phyloP scores from a whole-genome alignment of 805 yeast species.

The Saccharomyces eubayanus region DNA sequence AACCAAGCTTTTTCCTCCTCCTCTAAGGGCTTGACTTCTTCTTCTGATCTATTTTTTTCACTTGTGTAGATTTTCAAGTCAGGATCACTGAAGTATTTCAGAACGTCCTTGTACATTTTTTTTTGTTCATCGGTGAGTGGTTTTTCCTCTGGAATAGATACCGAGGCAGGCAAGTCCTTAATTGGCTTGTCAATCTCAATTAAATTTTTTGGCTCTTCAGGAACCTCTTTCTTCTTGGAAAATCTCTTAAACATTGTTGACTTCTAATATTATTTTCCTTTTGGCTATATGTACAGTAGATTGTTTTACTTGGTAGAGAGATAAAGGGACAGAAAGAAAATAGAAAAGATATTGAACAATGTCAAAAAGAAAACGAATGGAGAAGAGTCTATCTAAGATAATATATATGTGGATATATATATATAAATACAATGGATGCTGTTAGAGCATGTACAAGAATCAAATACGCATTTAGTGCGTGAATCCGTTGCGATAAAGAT shows the following conservation, averaged over 20 bases:
- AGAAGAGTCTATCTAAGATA: not conserved
- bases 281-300: not conserved
- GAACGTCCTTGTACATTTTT: slow-evolving; percentile 52
- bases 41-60: slow-evolving; percentile 35
- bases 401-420: not conserved
- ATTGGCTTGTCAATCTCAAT: slow-evolving; percentile 43
- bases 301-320: not conserved
- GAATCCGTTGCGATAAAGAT: not conserved
- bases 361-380: not conserved
- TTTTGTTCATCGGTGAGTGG: slow-evolving; percentile 47
- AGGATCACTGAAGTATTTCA: slow-evolving; percentile 52
- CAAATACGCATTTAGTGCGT: not conserved
- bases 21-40: slow-evolving; percentile 27
- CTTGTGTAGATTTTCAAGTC: slow-evolving; percentile 41
- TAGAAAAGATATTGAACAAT: not conserved
- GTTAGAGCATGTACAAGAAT: not conserved
- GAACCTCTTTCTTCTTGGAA: slow-evolving; percentile 18
- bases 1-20: slow-evolving; percentile 81
- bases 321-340: not conserved
- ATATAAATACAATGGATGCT: not conserved
- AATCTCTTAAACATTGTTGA: slow-evolving; percentile 21
- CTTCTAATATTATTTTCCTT: slow-evolving; percentile 9
- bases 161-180: slow-evolving; percentile 40
- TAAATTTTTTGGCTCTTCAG: slow-evolving; percentile 20
- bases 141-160: slow-evolving; percentile 43